Evolutionary conservation across 148 eudicot species (phyloP).

Genomic region (Nyssa sinensis): DNA sequence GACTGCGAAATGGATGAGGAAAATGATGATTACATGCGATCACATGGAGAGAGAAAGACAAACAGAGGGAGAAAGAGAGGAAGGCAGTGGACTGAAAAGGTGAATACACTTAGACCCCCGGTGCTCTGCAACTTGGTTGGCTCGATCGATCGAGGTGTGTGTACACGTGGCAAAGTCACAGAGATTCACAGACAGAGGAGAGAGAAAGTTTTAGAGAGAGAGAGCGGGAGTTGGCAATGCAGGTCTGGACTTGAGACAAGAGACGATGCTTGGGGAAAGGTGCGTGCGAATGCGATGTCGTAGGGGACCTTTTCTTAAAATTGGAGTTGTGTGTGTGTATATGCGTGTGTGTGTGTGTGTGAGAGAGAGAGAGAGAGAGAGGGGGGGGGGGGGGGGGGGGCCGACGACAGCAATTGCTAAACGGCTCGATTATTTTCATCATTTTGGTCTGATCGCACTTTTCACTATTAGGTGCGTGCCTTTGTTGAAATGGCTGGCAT

Average conservation of each 20-base stretch:
- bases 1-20: neutral
- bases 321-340: too few relatives aligned
- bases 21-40: slow-evolving; percentile 14
- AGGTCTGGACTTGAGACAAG: neutral
- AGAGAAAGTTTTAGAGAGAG: neutral
- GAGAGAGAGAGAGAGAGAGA: slow-evolving; percentile 1
- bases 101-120: slow-evolving; percentile 29
- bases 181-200: neutral
- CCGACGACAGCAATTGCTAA: neutral
- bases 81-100: slow-evolving; percentile 46
- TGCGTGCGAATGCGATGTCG: neutral
- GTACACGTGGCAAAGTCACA: neutral
- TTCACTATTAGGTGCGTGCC: slow-evolving; percentile 8
- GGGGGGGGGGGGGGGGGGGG: neutral
- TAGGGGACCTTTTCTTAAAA: neutral
- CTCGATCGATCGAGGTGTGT: neutral
- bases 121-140: neutral
- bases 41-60: slow-evolving; percentile 20
- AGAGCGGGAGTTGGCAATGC: slow-evolving; percentile 1
- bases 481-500: neutral
- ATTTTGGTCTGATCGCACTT: too few relatives aligned
- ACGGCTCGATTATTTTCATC: too few relatives aligned
- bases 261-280: neutral
- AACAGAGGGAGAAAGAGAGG: too few relatives aligned
- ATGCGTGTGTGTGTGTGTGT: too few relatives aligned